Evolutionary conservation across 768 basidiomycete species (phyloP), one percentile per base, ranked within the genome.

Genomic region (Boletus tylopilopsis): DNA sequence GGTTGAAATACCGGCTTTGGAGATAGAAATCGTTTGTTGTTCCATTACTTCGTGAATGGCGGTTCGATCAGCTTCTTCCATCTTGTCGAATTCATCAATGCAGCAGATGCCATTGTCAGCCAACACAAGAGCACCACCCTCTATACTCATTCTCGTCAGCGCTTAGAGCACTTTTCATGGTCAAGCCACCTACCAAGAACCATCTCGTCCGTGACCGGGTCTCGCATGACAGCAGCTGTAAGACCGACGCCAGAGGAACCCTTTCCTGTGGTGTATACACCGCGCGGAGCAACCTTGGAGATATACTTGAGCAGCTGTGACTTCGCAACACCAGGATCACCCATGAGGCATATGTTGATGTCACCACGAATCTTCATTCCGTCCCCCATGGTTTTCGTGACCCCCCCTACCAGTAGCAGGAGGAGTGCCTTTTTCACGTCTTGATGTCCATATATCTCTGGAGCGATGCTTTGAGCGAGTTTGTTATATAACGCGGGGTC

Each of bases 41-140:
- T 98, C 95, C 96, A 99, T 99, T 52, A 99, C 96, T 78, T 99
- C 96, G 72, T 99, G 96, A 54, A 99, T 98, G 13, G 96, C 92
- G 2, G 96, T 98, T 58, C 96, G 78, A 68, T 98, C 96, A 1
- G 91, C 69, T 71, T 99, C 96, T 58, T 98, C 96, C 96, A 99
- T 99, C 69, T 99, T 98, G 74, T 99, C 96, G 64, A 99, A 99
- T 66, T 99, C 96, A 58, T 99, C 96, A 55, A 99, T 99, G 69
- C 95, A 98, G 73, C 94, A 97, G 62, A 99, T 99, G 24, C 96
- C 96, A 57, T 99, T 99, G 69, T 99, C 96, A 11, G 96, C 95
- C 40, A 99, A 81, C 15, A 99, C 96, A 45, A 99, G 81, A n/a
- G 96, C 96, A 24, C 96, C 96, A 5, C 96, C 96, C 91, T 99